Conservation (phyloP, 768 basidiomycete species). For the Boletus fagicola region DNA sequence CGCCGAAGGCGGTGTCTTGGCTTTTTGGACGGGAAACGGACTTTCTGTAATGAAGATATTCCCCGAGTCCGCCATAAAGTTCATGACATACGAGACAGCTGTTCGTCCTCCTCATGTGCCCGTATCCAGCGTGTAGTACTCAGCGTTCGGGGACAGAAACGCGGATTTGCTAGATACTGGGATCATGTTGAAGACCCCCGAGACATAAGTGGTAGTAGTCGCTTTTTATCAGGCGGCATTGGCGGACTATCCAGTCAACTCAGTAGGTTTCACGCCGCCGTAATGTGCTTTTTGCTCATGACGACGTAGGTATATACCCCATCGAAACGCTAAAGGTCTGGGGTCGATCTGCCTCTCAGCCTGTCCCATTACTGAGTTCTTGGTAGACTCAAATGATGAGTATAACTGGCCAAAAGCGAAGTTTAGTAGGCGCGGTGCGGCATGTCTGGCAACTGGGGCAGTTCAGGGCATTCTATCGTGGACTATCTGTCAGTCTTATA, state of each 20-base stretch:
- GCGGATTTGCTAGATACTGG: slow-evolving; percentile 86
- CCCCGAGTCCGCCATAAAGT: slow-evolving; percentile 98
- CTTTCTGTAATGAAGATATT: slow-evolving; percentile 95
- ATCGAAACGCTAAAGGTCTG: slow-evolving; percentile 91
- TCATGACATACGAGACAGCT: slow-evolving; percentile 91
- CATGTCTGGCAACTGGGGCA: slow-evolving; percentile 80
- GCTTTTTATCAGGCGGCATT: slow-evolving; percentile 93
- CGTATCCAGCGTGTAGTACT: slow-evolving; percentile 14
- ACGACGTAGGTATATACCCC: slow-evolving; percentile 80
- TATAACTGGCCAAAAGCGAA: slow-evolving; percentile 60
- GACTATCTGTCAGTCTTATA: slow-evolving; percentile 70
- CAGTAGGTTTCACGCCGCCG: slow-evolving; percentile 47
- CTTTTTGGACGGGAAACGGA: slow-evolving; percentile 98
- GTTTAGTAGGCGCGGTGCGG: slow-evolving; percentile 59
- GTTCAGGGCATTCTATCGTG: slow-evolving; percentile 84
- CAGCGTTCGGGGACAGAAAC: slow-evolving; percentile 62
- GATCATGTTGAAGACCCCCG: slow-evolving; percentile 87
- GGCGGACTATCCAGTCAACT: slow-evolving; percentile 94
- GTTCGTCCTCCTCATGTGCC: slow-evolving; percentile 46
- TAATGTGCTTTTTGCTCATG: slow-evolving; percentile 16
- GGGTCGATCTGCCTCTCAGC: neutral
- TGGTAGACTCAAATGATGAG: slow-evolving; percentile 94
- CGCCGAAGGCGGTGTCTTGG: slow-evolving; percentile 80
- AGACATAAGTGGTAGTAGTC: slow-evolving; percentile 86
- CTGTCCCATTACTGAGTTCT: slow-evolving; percentile 3